These are phyloP conservation scores for Ogataea haglerorum DNA, from an alignment of 805 yeast genomes.

Conservation along the genomic window DNA sequence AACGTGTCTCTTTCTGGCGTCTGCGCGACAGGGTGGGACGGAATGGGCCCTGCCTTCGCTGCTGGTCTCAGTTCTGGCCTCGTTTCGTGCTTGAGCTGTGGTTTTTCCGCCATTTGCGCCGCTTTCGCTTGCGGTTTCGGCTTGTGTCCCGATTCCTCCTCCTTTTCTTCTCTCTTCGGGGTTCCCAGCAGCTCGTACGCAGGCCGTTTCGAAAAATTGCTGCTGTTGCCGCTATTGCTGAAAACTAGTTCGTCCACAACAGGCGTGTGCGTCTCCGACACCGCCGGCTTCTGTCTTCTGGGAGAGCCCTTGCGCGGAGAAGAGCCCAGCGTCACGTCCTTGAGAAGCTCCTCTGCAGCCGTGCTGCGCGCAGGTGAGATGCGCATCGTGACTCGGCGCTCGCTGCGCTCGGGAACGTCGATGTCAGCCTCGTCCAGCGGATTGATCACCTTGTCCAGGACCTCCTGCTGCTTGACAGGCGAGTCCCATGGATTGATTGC, in stretches of 20 bases:
- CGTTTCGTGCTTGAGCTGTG: neutral
- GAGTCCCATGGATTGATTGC: slow-evolving; percentile 25
- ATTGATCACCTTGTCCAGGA: slow-evolving; percentile 14
- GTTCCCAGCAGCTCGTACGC: slow-evolving; percentile 15
- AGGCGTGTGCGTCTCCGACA: slow-evolving; percentile 17
- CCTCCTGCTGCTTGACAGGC: slow-evolving; percentile 22
- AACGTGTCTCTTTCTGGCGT: neutral
- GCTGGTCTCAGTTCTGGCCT: neutral
- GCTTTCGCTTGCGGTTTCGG: neutral
- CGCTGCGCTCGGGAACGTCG: slow-evolving; percentile 29
- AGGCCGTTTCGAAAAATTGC: slow-evolving; percentile 5
- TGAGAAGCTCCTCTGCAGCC: slow-evolving; percentile 9
- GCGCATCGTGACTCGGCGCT: slow-evolving; percentile 17
- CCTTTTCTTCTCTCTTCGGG: slow-evolving; percentile 3
- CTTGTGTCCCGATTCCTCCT: neutral
- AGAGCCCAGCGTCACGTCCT: slow-evolving; percentile 28
- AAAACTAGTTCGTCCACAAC: slow-evolving; percentile 28
- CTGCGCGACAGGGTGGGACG: neutral
- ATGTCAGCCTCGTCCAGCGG: slow-evolving; percentile 5
- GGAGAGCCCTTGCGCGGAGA: slow-evolving; percentile 32
- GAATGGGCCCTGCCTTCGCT: neutral
- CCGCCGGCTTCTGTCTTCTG: slow-evolving; percentile 13
- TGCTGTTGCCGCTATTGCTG: slow-evolving; percentile 6
- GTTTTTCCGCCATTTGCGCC: neutral
- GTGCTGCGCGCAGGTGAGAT: slow-evolving; percentile 10